Evolutionary conservation across 306 rosid genomes (phyloP), one percentile per base, ranked within the genome.

Genomic region (Vicia villosa): DNA sequence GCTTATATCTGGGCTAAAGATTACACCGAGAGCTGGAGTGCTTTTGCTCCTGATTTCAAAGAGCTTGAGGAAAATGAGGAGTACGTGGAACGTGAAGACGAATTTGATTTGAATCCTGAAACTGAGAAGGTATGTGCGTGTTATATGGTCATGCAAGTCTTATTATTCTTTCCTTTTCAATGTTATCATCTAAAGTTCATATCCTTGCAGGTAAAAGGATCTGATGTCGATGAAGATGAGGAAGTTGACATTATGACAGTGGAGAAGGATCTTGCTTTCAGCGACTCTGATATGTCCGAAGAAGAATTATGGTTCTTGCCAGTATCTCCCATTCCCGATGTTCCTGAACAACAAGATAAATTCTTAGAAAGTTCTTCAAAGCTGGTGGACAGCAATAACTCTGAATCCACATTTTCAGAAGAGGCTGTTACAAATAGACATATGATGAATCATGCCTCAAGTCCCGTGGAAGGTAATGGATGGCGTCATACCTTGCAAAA

Each of bases 11-110:
- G 99, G 96, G 99, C 99, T 22, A 94, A 94, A 84, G 99, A 94
- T 80, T 91, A 91, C 69, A 94, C 97, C 15, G 99, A 94, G 87
- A 91, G 87, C 69, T 91, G 97, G 99, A 94, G 99, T 86, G 97
- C 99, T 60, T 94, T 94, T 87, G 99, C 99, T 73, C 99, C 97
- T 55, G 99, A 94, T 77, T 94, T 94, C 77, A 94, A 94, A 77
- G 99, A 94, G 87, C 96, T 94, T 4, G 99, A 94, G 76, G 99
- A 94, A 84, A 94, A 94, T 36, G 98, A 90, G 76, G 98, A 94
- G 79, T 90, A 94, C 8, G 82, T 94, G 2, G 99, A 94, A 70
- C 82, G 89, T 32, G 99, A 94, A 80, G 99, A 95, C 76, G 99
- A 95, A 54, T 95, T 95, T 83, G 99, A 95, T 91, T 81, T 95